Percentiles rank a stretch among this genome's conserved stretches.
Evolutionary conservation across 768 basidiomycete species (phyloP).

Genomic region (Lactifluus piperatus): DNA sequence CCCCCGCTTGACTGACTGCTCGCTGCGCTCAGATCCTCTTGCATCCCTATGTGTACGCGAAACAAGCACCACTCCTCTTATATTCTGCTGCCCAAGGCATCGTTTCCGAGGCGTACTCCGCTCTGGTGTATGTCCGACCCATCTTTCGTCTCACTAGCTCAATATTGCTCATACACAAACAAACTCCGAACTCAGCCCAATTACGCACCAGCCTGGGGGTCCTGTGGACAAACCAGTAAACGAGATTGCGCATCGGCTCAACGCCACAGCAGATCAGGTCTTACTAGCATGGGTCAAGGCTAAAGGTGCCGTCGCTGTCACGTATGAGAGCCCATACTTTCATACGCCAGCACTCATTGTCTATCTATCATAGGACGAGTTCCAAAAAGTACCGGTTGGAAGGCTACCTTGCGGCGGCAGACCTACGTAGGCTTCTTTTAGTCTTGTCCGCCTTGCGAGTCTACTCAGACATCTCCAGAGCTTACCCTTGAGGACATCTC

Average conservation of each 20-base stretch:
- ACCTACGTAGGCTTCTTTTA: conserved; percentile 41
- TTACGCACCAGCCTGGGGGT: conserved; percentile 51
- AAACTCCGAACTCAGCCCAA: conserved; percentile 35
- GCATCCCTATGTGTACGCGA: conserved; percentile 59
- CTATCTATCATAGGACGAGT: conserved; percentile 38
- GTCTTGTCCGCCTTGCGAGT: background rate
- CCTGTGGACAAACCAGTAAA: conserved; percentile 53
- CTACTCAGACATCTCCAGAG: conserved; percentile 26
- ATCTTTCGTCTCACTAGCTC: background rate
- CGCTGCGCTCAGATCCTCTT: conserved; percentile 42
- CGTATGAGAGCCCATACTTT: conserved; percentile 30
- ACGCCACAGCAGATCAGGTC: conserved; percentile 54
- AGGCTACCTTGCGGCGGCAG: conserved; percentile 59
- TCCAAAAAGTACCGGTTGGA: conserved; percentile 56
- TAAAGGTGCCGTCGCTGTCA: conserved; percentile 58
- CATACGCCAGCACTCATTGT: background rate
- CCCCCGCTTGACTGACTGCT: background rate
- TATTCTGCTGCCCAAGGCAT: conserved; percentile 51
- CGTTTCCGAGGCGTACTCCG: conserved; percentile 63
- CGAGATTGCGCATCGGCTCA: conserved; percentile 41
- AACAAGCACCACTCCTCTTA: conserved; percentile 47
- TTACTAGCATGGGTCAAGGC: conserved; percentile 64
- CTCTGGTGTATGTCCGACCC: conserved; percentile 42
- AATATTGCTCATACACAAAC: background rate
- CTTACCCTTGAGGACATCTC: conserved; percentile 43